These are phyloP conservation scores for Mycena alexandri DNA, from an alignment of 768 basidiomycete genomes.

Conservation along the genomic window DNA sequence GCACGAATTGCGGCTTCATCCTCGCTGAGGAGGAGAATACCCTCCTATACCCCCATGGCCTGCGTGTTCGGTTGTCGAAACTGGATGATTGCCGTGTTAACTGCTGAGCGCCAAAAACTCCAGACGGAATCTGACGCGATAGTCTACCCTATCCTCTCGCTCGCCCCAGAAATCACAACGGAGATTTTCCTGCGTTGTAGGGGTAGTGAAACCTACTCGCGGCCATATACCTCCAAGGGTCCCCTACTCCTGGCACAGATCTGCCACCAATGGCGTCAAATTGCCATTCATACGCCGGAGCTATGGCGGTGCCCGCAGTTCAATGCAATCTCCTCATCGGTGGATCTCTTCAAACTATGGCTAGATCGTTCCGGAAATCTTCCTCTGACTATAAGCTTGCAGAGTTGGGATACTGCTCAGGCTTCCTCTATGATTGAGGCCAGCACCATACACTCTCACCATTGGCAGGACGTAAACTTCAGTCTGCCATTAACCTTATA, in stretches of 20 bases:
- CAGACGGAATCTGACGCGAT: constrained; percentile 22
- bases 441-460: not conserved
- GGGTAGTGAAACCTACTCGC: not conserved
- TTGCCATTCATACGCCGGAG: constrained; percentile 2
- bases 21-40: no score
- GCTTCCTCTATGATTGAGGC: constrained; percentile 1
- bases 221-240: not conserved
- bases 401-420: not conserved
- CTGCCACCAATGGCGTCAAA: constrained; percentile 27
- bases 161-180: constrained; percentile 20
- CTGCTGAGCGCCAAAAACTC: constrained; percentile 15
- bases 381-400: not conserved
- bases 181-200: constrained; percentile 9
- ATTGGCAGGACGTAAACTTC: constrained; percentile 13
- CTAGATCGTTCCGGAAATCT: constrained; percentile 1
- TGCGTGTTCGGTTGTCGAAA: constrained; percentile 7
- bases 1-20: no score
- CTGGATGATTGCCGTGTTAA: constrained; percentile 8
- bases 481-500: not conserved
- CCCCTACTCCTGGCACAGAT: constrained; percentile 21
- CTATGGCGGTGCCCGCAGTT: constrained; percentile 18
- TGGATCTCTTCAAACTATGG: constrained; percentile 17
- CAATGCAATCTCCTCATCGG: not conserved
- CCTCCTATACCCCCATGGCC: not conserved
- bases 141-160: constrained; percentile 18